Conservation (phyloP, 2,329 filamentous ascomycete genomes). For the Venturia pyrina region DNA sequence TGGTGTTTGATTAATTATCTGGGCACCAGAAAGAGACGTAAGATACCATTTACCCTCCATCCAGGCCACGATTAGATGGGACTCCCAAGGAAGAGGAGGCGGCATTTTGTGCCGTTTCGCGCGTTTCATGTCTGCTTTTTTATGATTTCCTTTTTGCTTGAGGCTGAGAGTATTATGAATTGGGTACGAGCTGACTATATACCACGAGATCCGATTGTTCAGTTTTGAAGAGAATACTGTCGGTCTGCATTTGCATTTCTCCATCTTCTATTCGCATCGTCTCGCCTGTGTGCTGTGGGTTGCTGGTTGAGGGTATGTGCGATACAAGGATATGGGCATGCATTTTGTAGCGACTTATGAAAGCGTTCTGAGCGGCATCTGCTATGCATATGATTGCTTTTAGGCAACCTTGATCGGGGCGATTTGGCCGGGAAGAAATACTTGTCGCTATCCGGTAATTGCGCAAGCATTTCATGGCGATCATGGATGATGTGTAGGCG, state of each 20-base stretch:
- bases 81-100: background rate
- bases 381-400: background rate
- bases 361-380: background rate
- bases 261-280: background rate
- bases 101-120: background rate
- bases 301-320: background rate
- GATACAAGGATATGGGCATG: background rate
- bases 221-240: background rate
- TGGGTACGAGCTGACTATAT: background rate
- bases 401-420: background rate
- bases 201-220: background rate
- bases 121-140: background rate
- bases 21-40: background rate
- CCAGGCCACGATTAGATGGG: background rate
- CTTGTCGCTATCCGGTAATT: background rate
- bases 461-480: too few species aligned
- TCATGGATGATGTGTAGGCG: too few species aligned
- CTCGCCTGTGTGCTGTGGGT: background rate
- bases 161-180: too few species aligned
- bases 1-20: background rate
- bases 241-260: background rate
- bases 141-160: too few species aligned
- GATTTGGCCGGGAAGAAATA: background rate
- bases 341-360: background rate
- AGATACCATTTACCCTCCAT: background rate